These are phyloP conservation scores for Perkinsus marinus DNA, from an alignment of 169 alveolate species.

Conservation along the genomic window DNA sequence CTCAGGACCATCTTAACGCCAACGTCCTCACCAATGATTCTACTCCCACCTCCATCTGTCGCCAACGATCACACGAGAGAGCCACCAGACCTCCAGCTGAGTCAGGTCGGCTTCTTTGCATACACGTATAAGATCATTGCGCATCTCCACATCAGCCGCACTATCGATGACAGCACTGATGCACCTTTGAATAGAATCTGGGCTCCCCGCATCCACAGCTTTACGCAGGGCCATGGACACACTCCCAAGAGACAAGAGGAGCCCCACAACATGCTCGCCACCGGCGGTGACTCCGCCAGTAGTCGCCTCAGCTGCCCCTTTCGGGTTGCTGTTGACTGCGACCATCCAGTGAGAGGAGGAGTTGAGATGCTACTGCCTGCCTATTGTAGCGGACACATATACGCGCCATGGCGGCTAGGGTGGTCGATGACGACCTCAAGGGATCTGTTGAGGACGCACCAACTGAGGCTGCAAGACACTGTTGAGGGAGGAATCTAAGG, in stretches of 20 bases:
- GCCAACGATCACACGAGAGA: neutral
- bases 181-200: neutral
- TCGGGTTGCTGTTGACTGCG: neutral
- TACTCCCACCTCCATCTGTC: neutral
- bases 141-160: neutral
- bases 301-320: too few relatives aligned
- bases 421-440: neutral
- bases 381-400: neutral
- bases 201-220: neutral
- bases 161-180: neutral
- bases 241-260: neutral
- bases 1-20: neutral
- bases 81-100: neutral
- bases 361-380: neutral
- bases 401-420: neutral
- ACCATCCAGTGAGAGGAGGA: neutral
- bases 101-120: neutral
- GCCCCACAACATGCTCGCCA: neutral
- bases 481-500: neutral
- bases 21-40: neutral
- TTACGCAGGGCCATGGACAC: neutral
- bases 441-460: neutral
- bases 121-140: neutral
- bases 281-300: neutral
- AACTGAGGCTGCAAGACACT: neutral